These are phyloP conservation scores for Cladosporium sp. DNA, from an alignment of 2,329 filamentous ascomycete genomes.

Conservation along the genomic window DNA sequence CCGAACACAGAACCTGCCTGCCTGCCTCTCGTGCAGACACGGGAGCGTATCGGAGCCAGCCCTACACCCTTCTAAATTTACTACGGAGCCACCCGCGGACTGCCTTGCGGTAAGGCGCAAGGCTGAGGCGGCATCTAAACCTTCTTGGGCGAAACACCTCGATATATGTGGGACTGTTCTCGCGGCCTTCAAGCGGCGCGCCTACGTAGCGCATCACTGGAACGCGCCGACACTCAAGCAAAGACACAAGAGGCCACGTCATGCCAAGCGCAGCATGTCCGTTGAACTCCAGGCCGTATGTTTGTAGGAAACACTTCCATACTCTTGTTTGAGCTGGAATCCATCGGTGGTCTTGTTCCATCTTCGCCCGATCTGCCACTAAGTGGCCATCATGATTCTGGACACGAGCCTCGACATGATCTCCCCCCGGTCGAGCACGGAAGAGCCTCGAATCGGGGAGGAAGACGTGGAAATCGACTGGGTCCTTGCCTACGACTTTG, in stretches of 20 bases:
- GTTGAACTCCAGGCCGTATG: neutral
- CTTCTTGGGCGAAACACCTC: no score
- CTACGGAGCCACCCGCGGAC: no score
- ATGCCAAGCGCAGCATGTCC: conserved; percentile 7
- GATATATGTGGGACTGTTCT: no score
- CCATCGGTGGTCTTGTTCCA: neutral
- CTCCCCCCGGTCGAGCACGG: conserved; percentile 9
- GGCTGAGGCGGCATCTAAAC: no score
- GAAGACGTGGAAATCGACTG: conserved; percentile 12
- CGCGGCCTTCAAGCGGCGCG: no score
- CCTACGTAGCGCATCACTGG: no score
- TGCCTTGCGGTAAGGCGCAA: no score
- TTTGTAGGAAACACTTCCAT: neutral
- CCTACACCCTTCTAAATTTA: no score
- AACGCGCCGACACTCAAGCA: no score
- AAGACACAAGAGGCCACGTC: conserved; percentile 10
- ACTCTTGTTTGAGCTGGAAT: neutral
- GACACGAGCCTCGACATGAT: conserved; percentile 1
- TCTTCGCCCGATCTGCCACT: neutral
- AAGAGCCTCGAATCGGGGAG: conserved; percentile 8
- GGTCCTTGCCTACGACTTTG: conserved; percentile 12
- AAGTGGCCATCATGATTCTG: neutral
- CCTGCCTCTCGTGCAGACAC: no score
- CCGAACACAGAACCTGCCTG: no score
- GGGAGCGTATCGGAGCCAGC: no score